These are phyloP conservation scores for Blumeria hordei DNA, from an alignment of 2,329 filamentous ascomycete species.

Conservation along the genomic window DNA sequence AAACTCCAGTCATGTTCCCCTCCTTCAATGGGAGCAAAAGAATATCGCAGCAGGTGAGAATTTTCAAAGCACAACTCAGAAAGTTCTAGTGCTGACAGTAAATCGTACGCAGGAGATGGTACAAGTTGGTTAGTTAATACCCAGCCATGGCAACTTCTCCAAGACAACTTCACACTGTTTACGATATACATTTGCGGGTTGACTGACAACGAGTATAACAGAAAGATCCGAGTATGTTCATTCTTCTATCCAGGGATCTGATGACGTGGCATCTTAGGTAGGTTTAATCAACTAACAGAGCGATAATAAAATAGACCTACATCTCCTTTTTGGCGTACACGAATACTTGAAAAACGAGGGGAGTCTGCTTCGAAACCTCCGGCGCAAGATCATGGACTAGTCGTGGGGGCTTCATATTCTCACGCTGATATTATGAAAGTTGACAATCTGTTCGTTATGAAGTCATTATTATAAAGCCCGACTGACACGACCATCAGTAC, in stretches of 20 bases:
- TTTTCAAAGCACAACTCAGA: background rate
- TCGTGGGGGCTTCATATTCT: slow-evolving; percentile 87
- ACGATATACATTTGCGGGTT: background rate
- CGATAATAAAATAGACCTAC: slow-evolving; percentile 33
- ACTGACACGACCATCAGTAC: slow-evolving; percentile 21
- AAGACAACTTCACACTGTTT: background rate
- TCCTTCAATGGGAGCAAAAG: slow-evolving; percentile 44
- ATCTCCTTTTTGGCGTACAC: slow-evolving; percentile 68
- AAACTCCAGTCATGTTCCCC: slow-evolving; percentile 28
- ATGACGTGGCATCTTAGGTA: background rate
- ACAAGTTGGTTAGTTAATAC: slow-evolving; percentile 68
- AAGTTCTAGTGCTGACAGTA: slow-evolving; percentile 5
- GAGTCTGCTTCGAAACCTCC: slow-evolving; percentile 27
- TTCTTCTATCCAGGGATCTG: background rate
- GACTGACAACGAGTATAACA: slow-evolving; percentile 12
- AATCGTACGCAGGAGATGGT: slow-evolving; percentile 71
- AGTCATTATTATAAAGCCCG: background rate
- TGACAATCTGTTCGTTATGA: slow-evolving; percentile 40
- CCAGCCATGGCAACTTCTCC: slow-evolving; percentile 4
- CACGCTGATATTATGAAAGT: slow-evolving; percentile 88
- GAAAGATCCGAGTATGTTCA: slow-evolving; percentile 37
- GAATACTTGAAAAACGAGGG: slow-evolving; percentile 30
- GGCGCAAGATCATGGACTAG: slow-evolving; percentile 39
- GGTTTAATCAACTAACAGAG: slow-evolving; percentile 7
- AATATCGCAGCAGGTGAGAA: slow-evolving; percentile 42